Evolutionary conservation across 1,284 basidiomycete genomes (phyloP), one percentile per base, ranked within the genome.

Genomic region (Anthracocystis walkeri): DNA sequence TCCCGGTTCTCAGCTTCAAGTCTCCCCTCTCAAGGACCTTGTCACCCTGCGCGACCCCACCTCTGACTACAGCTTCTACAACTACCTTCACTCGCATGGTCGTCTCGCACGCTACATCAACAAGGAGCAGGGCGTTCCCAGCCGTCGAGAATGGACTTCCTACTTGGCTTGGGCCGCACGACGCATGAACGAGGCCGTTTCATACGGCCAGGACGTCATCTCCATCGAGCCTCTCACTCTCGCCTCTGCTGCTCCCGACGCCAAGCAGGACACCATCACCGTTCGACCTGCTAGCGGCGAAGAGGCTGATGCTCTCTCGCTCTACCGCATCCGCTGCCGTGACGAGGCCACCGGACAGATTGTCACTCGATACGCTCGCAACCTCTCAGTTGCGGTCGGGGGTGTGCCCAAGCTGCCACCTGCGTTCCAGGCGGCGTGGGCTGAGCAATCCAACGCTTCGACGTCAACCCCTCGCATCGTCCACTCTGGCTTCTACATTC

Each of bases 41-140:
- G 83, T 78, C 14, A 83, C 82, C 0, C 79, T 85, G 64, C 75
- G 83, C n/a, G 82, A 85, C 38, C 83, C 83, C 7, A 83, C 82
- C 4, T 85, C 83, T 5, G 72, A 75, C 29, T 85, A 73, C 59
- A 80, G 71, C 50, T 85, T 84, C 63, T 70, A 72, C 62, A 85
- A 84, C 74, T 85, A 81, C 59, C 72, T 85, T n/a, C 81, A 84
- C 61, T 64, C 65, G 33, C 63, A 81, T 25, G 76, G 77, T 16
- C 78, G 83, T 16, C 79, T 85, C 14, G 75, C 77, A 33, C 68
- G 69, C 56, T 85, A 79, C 75, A 84, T 85, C 78, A 85, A 85
- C 74, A 77, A 79, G 56, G 80, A 82, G 50, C 79, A 83, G 23
- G 71, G 66, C 31, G 75, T 83, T 10, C 83, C 83, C 25, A 80